Evolutionary conservation across 805 yeast species (phyloP), one percentile per base, ranked within the genome.

Genomic region (Nakazawaea holstii): DNA sequence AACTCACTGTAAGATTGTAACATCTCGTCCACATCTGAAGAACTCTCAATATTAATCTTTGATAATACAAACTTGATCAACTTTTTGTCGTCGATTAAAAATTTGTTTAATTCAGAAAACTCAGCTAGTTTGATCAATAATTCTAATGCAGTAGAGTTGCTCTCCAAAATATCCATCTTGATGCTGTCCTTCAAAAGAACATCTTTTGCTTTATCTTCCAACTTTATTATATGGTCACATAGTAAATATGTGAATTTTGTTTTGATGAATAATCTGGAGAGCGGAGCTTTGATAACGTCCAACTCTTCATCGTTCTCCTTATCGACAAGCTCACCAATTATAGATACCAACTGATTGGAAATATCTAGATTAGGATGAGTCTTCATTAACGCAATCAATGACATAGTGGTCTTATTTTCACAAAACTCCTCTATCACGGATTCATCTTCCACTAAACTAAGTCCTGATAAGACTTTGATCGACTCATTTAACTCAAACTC

Each of bases 311-410:
- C 35, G 20, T 41, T 44, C 17, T 41, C 47, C 3, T 20, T 17
- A 8, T 36, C 46, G 7, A 47, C 4, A 20, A 50, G 37, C 27
- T 50, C 50, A 31, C 39, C 32, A 11, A 47, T 13, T 3, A 49
- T 33, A 3, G 8, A 8, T 11, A 49, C 20, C 9, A 49, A 14
- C 30, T 42, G 48, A 13, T 14, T 27, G 17, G 35, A 11, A n/a
- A 50, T 32, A 32, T 43, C 50, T 10, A 32, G 8, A 35, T 47
- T 50, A n/a, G 52, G 52, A 30, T 50, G 52, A 7, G 48, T 24
- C 15, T 41, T 38, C 11, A 50, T 31, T 36, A 50, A 35, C 13
- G 46, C 20, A 13, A 50, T 10, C 35, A 50, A 28, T 20, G 26
- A 26, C 36, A 36, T 17, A 8, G 42, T 9, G 3, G 39, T 24